Evolutionary conservation across 75 land plant species (phyloP), one percentile per base, ranked within the genome.

Genomic region (Sequoiadendron giganteum): DNA sequence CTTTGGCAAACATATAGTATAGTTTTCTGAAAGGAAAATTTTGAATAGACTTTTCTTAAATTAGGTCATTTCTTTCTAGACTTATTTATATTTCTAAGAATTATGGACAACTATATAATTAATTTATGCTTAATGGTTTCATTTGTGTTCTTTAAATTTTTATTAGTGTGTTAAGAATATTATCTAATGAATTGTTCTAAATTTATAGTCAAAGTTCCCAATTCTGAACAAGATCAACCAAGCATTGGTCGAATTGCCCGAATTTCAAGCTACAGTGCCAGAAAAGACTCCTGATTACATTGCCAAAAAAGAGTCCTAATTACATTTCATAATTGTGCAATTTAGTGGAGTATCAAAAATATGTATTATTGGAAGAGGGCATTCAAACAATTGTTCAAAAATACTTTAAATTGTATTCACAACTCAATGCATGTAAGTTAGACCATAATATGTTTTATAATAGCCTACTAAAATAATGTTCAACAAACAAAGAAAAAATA

Each of bases 231-330:
- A 91, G 85, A 18, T 95, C 39, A 28, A 88, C 79, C 89, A 93
- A 32, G 92, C 91, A n/a, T 92, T 94, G 85, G 85, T 21, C n/a
- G 94, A 93, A 48, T 48, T 92, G 76, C 92, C 92, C 14, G 93
- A 90, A 85, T 95, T 94, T 48, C 92, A 88, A 86, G 86, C 89
- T 68, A 94, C 95, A 30, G 40, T 89, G 28, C 96, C 96, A 15
- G 90, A 83, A 47, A 89, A 86, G 21, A 96, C 95, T 58, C 94
- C 97, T 28, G 96, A n/a, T n/a, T n/a, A n/a, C n/a, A n/a, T n/a
- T n/a, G n/a, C n/a, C n/a, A n/a, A n/a, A n/a, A n/a, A n/a, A n/a
- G n/a, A n/a, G n/a, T n/a, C n/a, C n/a, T n/a, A n/a, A 95, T 86
- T 56, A 89, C 38, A 77, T 13, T 16, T 16, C 40, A 77, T 77